Conservation (phyloP, 371 early-diverging fungal species). For the Catenaria anguillulae region DNA sequence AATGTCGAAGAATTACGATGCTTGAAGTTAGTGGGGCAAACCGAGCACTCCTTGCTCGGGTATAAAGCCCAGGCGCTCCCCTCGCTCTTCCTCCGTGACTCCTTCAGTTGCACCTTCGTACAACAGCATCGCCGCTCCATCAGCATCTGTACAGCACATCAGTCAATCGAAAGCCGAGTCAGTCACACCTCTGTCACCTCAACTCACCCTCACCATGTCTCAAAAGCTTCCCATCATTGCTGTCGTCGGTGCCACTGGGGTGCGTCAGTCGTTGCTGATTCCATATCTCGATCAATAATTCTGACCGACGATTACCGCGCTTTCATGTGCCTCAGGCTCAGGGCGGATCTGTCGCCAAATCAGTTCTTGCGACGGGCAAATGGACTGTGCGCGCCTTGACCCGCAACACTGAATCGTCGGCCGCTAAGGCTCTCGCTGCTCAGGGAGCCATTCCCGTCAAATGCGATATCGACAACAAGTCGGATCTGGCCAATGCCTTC, state of each 20-base stretch:
- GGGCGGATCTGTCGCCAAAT: background rate
- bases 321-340: background rate
- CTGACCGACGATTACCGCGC: too few relatives aligned
- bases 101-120: too few relatives aligned
- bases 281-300: background rate
- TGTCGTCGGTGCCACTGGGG: background rate
- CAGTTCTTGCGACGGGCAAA: background rate
- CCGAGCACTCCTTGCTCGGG: too few relatives aligned
- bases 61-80: too few relatives aligned
- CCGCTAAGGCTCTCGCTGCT: background rate
- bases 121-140: too few relatives aligned
- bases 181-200: too few relatives aligned
- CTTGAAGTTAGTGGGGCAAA: too few relatives aligned
- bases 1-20: too few relatives aligned
- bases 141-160: too few relatives aligned
- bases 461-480: background rate
- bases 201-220: too few relatives aligned
- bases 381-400: constrained; percentile 1
- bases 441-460: background rate
- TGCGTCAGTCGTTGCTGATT: background rate
- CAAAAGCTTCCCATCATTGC: constrained; percentile 2
- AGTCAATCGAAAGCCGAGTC: too few relatives aligned
- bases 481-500: background rate
- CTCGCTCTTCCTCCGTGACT: too few relatives aligned
- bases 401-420: background rate